Evolutionary conservation across 306 rosid genomes (phyloP).

Genomic region (Lablab purpureus): DNA sequence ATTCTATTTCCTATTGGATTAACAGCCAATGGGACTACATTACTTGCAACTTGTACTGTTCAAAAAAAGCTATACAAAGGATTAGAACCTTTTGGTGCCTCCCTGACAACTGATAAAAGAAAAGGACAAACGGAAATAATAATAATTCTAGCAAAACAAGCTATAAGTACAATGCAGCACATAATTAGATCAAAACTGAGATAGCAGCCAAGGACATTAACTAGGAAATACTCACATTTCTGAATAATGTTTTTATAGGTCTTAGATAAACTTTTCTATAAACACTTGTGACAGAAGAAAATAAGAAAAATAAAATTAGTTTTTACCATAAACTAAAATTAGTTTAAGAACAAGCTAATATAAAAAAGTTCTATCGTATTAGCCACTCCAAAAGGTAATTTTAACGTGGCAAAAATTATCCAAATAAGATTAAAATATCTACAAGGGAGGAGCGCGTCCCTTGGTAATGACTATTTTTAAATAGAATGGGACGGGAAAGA

Average conservation of each 20-base stretch:
- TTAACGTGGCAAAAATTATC: too few relatives aligned
- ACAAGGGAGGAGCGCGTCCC: too few relatives aligned
- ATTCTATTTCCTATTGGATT: not conserved
- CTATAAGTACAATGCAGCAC: not conserved
- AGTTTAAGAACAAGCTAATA: too few relatives aligned
- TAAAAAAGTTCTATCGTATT: too few relatives aligned
- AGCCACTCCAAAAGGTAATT: too few relatives aligned
- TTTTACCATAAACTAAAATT: too few relatives aligned
- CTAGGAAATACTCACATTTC: not conserved
- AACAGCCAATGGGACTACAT: not conserved
- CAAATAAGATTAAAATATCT: not conserved
- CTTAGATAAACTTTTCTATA: too few relatives aligned
- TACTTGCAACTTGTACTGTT: not conserved
- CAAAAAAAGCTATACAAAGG: not conserved
- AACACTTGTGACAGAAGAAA: too few relatives aligned
- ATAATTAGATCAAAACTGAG: not conserved
- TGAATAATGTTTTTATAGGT: not conserved
- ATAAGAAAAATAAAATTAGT: too few relatives aligned
- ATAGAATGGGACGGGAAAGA: not conserved
- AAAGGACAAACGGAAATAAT: not conserved
- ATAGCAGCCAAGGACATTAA: not conserved
- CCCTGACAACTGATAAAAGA: not conserved
- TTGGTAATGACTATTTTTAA: not conserved
- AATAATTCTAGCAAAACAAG: not conserved
- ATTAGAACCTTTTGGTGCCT: not conserved